A percentile compares a stretch with the other conserved stretches of the same genome.
Evolutionary conservation across 1,284 basidiomycete species (phyloP).

Genomic region (Malassezia pachydermatis): DNA sequence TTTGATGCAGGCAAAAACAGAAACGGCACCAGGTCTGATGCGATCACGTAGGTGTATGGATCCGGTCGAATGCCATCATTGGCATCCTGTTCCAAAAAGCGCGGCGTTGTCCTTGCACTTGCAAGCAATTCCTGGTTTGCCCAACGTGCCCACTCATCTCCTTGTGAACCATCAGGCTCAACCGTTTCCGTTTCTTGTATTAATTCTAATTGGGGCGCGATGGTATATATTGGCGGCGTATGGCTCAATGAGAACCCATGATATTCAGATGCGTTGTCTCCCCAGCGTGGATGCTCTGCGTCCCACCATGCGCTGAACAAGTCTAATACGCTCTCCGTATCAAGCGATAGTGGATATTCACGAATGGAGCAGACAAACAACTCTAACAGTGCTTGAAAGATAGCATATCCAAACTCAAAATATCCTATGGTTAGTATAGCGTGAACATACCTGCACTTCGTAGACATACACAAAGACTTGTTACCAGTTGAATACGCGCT

Average conservation of each 20-base stretch:
- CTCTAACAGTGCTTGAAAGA: conserved; percentile 10
- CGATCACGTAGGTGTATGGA: conserved; percentile 9
- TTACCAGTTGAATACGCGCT: no score
- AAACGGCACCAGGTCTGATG: not conserved
- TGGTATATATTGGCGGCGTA: not conserved
- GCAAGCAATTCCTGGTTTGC: not conserved
- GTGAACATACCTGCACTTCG: not conserved
- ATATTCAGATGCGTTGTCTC: not conserved
- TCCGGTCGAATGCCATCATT: not conserved
- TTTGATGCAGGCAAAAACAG: not conserved
- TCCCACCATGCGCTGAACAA: conserved; percentile 16
- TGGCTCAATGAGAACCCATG: conserved; percentile 3
- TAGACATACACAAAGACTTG: no score
- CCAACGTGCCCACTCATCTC: not conserved
- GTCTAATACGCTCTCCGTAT: not conserved
- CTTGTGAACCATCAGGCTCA: not conserved
- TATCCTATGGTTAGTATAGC: conserved; percentile 5
- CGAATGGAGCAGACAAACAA: not conserved
- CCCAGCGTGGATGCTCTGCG: not conserved
- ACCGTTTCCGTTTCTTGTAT: no score
- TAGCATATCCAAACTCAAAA: conserved; percentile 2
- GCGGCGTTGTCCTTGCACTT: not conserved
- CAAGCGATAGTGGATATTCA: not conserved
- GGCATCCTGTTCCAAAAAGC: not conserved
- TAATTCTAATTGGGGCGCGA: no score